Conservation (phyloP, 306 rosid species). For the Medicago arabica region DNA sequence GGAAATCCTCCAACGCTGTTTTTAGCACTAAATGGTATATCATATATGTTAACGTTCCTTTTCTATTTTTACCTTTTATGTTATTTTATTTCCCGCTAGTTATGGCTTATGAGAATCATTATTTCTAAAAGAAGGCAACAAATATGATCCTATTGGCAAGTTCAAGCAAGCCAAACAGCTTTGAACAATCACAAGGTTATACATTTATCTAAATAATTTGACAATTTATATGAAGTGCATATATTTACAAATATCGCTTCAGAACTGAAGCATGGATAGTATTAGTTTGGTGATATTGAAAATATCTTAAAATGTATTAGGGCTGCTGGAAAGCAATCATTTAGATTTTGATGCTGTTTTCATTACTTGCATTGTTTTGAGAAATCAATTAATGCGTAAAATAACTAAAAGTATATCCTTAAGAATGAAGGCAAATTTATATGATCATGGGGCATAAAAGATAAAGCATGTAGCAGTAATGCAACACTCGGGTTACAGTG, state of each 20-base stretch:
- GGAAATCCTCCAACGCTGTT: slow-evolving; percentile 95
- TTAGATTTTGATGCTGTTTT: slow-evolving; percentile 27
- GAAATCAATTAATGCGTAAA: slow-evolving; percentile 3
- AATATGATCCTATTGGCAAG: neutral
- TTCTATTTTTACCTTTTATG: slow-evolving; percentile 21
- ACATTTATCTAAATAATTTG: neutral
- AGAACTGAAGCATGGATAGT: slow-evolving; percentile 15
- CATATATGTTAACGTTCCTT: neutral
- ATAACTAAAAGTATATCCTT: slow-evolving; percentile 14
- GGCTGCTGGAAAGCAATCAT: slow-evolving; percentile 31
- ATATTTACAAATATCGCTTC: slow-evolving; percentile 4
- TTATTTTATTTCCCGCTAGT: neutral
- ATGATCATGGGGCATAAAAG: slow-evolving; percentile 13
- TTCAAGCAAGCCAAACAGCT: slow-evolving; percentile 33
- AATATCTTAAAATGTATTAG: slow-evolving; percentile 17
- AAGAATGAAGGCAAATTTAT: slow-evolving; percentile 9
- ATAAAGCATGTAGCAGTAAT: neutral
- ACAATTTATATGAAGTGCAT: neutral
- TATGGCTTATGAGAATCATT: slow-evolving; percentile 10
- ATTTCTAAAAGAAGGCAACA: slow-evolving; percentile 2
- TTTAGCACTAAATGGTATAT: slow-evolving; percentile 73
- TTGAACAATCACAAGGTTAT: neutral
- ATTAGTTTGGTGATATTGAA: slow-evolving; percentile 29
- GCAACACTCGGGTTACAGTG: neutral
- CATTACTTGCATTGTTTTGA: slow-evolving; percentile 8